Percentiles rank a stretch among this genome's conserved stretches.
Evolutionary conservation across 306 rosid species (phyloP).

Genomic region (Citrullus mucosospermus): DNA sequence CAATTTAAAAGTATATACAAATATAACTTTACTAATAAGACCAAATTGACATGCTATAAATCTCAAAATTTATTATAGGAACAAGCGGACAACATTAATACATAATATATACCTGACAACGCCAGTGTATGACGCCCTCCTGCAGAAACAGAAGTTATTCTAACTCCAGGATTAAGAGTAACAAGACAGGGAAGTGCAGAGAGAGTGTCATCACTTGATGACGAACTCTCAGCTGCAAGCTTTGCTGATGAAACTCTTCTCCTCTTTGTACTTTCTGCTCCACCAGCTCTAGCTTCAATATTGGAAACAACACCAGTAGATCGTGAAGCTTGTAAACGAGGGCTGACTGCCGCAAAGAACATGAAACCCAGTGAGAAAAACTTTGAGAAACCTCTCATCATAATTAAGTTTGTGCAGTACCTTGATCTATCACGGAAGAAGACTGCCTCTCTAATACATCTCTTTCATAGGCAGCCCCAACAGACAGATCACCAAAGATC

Average conservation of each 20-base stretch:
- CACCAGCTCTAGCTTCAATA: slow-evolving; percentile 25
- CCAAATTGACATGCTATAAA: neutral
- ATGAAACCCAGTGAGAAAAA: neutral
- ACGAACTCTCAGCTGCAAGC: slow-evolving; percentile 63
- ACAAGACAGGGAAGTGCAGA: slow-evolving; percentile 84
- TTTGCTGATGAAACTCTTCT: slow-evolving; percentile 61
- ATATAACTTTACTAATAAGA: neutral
- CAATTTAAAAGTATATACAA: neutral
- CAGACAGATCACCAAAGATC: slow-evolving; percentile 42
- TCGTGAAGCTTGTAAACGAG: slow-evolving; percentile 50
- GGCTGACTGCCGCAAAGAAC: slow-evolving; percentile 45
- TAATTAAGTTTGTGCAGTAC: slow-evolving; percentile 25
- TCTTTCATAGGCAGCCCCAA: slow-evolving; percentile 38
- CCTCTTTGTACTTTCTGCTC: slow-evolving; percentile 73
- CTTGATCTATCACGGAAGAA: slow-evolving; percentile 51
- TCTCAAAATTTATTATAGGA: neutral
- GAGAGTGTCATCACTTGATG: slow-evolving; percentile 61
- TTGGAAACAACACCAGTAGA: slow-evolving; percentile 31
- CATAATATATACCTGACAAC: slow-evolving; percentile 47
- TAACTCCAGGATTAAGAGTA: slow-evolving; percentile 61
- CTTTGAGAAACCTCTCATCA: slow-evolving; percentile 7
- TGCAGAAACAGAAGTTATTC: slow-evolving; percentile 72
- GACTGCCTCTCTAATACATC: slow-evolving; percentile 46
- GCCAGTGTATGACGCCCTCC: slow-evolving; percentile 92
- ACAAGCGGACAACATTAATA: neutral